Evolutionary conservation across 768 basidiomycete species (phyloP).

Genomic region (Russula griseocarnosa): DNA sequence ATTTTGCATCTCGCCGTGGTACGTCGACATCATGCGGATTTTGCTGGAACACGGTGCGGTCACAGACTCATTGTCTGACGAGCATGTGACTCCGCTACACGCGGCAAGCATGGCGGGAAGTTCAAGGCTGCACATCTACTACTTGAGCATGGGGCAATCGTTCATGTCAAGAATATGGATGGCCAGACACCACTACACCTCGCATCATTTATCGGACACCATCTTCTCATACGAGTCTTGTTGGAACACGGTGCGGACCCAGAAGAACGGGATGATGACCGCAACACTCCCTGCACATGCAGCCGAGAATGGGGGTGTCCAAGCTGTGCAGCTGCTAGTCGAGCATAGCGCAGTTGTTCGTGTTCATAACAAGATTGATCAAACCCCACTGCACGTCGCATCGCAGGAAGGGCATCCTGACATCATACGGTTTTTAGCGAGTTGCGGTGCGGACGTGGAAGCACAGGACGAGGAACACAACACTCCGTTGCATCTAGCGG

Average conservation of each 20-base stretch:
- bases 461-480: not conserved
- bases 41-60: not conserved
- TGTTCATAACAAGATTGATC: not conserved
- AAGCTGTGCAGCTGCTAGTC: not conserved
- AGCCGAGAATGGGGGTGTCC: too few species aligned
- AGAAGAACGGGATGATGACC: not conserved
- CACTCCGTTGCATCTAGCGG: not conserved
- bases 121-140: not conserved
- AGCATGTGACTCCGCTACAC: not conserved
- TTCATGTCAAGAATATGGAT: not conserved
- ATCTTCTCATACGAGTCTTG: not conserved
- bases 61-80: not conserved
- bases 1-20: not conserved
- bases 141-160: not conserved
- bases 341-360: not conserved
- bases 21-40: not conserved
- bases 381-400: not conserved
- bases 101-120: not conserved
- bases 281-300: not conserved
- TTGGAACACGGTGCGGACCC: not conserved
- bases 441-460: not conserved
- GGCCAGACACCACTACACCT: conserved; percentile 1
- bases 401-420: not conserved
- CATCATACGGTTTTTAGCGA: not conserved
- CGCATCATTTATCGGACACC: not conserved